These are phyloP conservation scores for Penicillium frequentans DNA, from an alignment of 2,329 filamentous ascomycete species.

Conservation along the genomic window DNA sequence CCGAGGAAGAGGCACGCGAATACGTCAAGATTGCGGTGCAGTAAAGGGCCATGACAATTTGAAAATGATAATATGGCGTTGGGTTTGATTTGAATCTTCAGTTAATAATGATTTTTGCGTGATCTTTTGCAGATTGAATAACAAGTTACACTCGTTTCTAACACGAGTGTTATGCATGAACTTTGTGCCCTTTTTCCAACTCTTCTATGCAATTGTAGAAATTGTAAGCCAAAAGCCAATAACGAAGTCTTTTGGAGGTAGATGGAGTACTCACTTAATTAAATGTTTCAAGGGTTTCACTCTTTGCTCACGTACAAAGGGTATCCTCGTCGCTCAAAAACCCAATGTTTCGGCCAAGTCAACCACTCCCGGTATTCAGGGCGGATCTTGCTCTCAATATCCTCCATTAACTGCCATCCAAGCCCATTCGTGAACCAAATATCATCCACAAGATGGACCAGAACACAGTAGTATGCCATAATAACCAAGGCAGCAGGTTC, in stretches of 20 bases:
- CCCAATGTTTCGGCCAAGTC: conserved; percentile 17
- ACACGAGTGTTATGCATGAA: neutral
- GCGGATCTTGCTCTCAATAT: conserved; percentile 17
- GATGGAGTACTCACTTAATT: too few relatives aligned
- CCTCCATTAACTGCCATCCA: conserved; percentile 11
- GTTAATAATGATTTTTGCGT: neutral
- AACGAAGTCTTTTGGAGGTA: too few relatives aligned
- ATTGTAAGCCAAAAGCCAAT: neutral
- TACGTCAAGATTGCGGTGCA: conserved; percentile 25
- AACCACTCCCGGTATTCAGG: conserved; percentile 17
- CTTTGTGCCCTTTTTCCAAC: neutral
- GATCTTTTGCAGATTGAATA: neutral
- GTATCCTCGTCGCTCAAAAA: conserved; percentile 8
- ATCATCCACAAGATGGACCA: conserved; percentile 15
- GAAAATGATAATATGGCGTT: neutral
- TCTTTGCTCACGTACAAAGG: neutral
- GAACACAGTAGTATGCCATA: conserved; percentile 17
- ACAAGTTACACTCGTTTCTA: neutral
- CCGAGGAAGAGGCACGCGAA: conserved; percentile 21
- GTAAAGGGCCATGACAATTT: conserved; percentile 8
- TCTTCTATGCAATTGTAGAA: neutral
- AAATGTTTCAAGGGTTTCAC: neutral
- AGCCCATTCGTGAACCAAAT: conserved; percentile 16
- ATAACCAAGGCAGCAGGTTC: conserved; percentile 17
- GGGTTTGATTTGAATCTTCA: neutral